These are phyloP conservation scores for Penicillium crustosum DNA, from an alignment of 2,329 filamentous ascomycete genomes.

Conservation along the genomic window DNA sequence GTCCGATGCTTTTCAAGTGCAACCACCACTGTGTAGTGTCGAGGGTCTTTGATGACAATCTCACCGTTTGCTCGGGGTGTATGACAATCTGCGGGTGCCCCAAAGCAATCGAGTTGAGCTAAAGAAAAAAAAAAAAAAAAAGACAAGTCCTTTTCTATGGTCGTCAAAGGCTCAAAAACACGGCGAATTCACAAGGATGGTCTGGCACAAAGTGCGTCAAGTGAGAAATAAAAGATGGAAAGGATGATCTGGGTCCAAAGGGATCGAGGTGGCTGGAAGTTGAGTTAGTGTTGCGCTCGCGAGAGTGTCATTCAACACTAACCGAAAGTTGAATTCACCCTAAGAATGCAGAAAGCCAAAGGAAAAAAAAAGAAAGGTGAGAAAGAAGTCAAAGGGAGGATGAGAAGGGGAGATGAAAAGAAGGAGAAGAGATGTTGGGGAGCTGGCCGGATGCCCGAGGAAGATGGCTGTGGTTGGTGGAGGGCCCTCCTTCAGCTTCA, in stretches of 20 bases:
- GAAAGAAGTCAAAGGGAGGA: conserved; percentile 29
- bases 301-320: conserved; percentile 9
- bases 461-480: conserved; percentile 25
- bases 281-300: conserved; percentile 22
- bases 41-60: conserved; percentile 3
- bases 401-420: conserved; percentile 23
- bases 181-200: conserved; percentile 15
- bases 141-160: conserved; percentile 10
- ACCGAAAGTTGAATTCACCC: conserved; percentile 12
- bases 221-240: conserved; percentile 23
- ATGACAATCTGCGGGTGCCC: conserved; percentile 16
- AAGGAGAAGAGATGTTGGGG: conserved; percentile 24
- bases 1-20: neutral
- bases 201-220: conserved; percentile 22
- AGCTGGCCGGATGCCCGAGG: conserved; percentile 25
- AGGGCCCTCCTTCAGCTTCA: conserved; percentile 25
- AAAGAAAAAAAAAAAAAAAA: neutral
- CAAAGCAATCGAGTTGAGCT: conserved; percentile 16
- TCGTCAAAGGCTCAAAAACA: conserved; percentile 19
- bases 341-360: conserved; percentile 20
- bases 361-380: conserved; percentile 20
- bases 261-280: conserved; percentile 39
- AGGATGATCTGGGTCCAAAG: conserved; percentile 32
- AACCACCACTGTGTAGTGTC: neutral
- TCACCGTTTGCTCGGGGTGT: conserved; percentile 5